Percentiles rank a stretch among this genome's conserved stretches.
phyloP scores from a whole-genome alignment of 805 yeast genomes.

The Hanseniaspora singularis region DNA sequence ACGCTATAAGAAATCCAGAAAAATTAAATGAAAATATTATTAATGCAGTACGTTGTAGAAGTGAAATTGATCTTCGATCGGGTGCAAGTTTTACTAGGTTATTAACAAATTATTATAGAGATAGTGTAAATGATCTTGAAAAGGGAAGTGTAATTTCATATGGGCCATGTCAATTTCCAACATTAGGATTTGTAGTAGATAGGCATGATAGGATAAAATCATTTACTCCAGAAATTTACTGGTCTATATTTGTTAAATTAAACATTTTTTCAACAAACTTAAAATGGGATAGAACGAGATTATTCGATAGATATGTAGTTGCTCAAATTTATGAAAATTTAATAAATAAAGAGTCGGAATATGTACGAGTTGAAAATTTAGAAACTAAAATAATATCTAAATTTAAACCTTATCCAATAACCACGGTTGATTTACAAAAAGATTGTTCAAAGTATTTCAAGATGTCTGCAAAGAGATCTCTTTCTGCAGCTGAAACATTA shows the following conservation, averaged over 20 bases:
- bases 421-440: constrained; percentile 88
- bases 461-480: constrained; percentile 66
- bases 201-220: constrained; percentile 61
- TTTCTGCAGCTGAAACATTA: constrained; percentile 69
- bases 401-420: constrained; percentile 77
- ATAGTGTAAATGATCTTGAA: constrained; percentile 19
- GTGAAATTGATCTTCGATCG: constrained; percentile 76
- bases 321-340: constrained; percentile 58
- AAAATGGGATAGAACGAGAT: constrained; percentile 58
- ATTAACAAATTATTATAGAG: constrained; percentile 39
- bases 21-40: constrained; percentile 55
- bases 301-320: constrained; percentile 63
- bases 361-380: constrained; percentile 1
- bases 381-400: constrained; percentile 27
- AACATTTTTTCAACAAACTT: constrained; percentile 33
- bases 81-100: constrained; percentile 84
- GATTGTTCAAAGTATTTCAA: constrained; percentile 65
- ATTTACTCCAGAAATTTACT: constrained; percentile 68
- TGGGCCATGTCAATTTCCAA: constrained; percentile 94
- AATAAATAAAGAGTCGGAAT: constrained; percentile 29
- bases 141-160: constrained; percentile 41
- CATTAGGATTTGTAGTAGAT: constrained; percentile 91
- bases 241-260: constrained; percentile 53
- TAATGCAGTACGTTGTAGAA: constrained; percentile 74
- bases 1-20: constrained; percentile 63